These are phyloP conservation scores for Blastocystis sp. DNA, from an alignment of 352 stramenopile species.

Conservation along the genomic window DNA sequence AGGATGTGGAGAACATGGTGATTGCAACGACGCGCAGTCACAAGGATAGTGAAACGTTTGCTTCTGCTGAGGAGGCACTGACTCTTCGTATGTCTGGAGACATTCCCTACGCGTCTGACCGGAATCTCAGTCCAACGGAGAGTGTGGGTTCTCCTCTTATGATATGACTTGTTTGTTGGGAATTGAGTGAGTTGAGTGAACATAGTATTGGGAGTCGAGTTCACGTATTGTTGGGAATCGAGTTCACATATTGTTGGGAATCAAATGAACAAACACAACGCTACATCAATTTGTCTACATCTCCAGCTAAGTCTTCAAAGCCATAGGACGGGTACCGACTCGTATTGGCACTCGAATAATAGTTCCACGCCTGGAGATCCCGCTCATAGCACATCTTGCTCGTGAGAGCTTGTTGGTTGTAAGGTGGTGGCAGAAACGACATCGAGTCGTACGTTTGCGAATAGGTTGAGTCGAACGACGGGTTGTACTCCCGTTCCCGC, in stretches of 20 bases:
- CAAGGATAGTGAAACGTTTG: slow-evolving; percentile 33
- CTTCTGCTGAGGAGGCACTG: background rate
- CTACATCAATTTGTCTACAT: background rate
- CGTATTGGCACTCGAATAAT: background rate
- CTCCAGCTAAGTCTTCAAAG: background rate
- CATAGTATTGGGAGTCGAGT: too few species aligned
- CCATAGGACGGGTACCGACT: background rate
- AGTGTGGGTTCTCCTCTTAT: slow-evolving; percentile 3
- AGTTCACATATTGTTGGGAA: too few species aligned
- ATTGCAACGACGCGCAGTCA: slow-evolving; percentile 3
- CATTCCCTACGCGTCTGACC: background rate
- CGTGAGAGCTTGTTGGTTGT: too few species aligned
- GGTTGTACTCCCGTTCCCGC: too few species aligned
- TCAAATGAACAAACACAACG: background rate
- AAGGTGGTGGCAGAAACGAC: too few species aligned
- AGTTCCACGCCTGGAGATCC: background rate
- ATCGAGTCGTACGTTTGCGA: too few species aligned
- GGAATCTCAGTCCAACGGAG: slow-evolving; percentile 7
- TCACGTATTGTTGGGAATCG: too few species aligned
- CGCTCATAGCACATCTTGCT: too few species aligned
- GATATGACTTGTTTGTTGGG: background rate
- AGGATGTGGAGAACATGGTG: slow-evolving; percentile 43
- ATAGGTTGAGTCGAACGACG: too few species aligned
- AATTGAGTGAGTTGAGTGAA: too few species aligned
- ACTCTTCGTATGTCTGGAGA: background rate